Conservation (phyloP, 1,139 yeast genomes). For the Sugiyamaella japonica region DNA sequence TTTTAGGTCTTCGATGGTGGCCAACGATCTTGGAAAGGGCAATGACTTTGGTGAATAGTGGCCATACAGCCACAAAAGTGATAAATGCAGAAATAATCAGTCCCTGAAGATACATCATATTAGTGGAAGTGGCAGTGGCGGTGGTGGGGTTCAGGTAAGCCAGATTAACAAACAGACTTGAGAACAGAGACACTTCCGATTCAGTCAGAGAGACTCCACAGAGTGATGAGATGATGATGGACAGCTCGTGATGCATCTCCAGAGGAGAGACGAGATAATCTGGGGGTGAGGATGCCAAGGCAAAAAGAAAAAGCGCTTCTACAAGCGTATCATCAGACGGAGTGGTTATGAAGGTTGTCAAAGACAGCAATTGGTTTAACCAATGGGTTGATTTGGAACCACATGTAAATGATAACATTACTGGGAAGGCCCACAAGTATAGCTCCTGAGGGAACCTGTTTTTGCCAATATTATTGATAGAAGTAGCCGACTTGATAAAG, state of each 20-base stretch:
- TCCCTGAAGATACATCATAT: conserved; percentile 18
- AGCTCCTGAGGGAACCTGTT: conserved; percentile 19
- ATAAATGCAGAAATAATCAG: conserved; percentile 26
- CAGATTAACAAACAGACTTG: conserved; percentile 28
- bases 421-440: conserved; percentile 30
- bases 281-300: background rate
- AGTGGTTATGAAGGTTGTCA: conserved; percentile 20
- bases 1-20: conserved; percentile 27
- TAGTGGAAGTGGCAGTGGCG: background rate
- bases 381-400: conserved; percentile 18
- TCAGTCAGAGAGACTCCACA: conserved; percentile 30
- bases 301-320: background rate
- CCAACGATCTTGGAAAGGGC: conserved; percentile 27
- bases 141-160: conserved; percentile 9
- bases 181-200: conserved; percentile 29
- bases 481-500: conserved; percentile 6
- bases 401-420: conserved; percentile 22
- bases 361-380: conserved; percentile 20
- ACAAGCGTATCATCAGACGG: conserved; percentile 13
- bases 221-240: conserved; percentile 18
- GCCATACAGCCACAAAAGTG: conserved; percentile 26
- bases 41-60: conserved; percentile 24
- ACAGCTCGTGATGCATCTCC: conserved; percentile 27
- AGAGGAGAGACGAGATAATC: conserved; percentile 18
- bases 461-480: background rate